Evolutionary conservation across 352 stramenopile genomes (phyloP).

Genomic region (Globisporangium paddicum): DNA sequence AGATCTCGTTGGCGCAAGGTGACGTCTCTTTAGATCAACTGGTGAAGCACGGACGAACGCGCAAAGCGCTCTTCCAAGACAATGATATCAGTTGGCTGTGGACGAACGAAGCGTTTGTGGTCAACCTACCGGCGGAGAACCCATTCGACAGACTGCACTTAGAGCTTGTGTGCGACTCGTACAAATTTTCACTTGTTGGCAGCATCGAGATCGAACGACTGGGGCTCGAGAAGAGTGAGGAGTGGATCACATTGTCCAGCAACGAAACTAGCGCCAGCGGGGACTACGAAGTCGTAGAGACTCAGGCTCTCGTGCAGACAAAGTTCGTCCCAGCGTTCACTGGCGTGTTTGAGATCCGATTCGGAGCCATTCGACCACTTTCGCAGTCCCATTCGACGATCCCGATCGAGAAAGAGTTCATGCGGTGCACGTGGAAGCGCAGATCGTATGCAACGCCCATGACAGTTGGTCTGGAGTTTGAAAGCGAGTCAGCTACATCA

Average conservation of each 20-base stretch:
- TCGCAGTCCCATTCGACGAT: not conserved
- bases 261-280: not conserved
- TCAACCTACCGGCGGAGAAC: not conserved
- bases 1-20: not conserved
- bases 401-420: constrained; percentile 1
- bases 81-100: constrained; percentile 16
- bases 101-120: constrained; percentile 19
- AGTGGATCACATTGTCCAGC: constrained; percentile 4
- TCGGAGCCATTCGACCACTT: not conserved
- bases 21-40: not conserved
- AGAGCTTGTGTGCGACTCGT: not conserved
- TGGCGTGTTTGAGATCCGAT: constrained; percentile 4
- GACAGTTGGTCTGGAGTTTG: too few relatives aligned
- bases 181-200: not conserved
- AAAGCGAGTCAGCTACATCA: not conserved
- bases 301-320: not conserved
- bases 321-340: not conserved
- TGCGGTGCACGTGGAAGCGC: constrained; percentile 6
- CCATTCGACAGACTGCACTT: not conserved
- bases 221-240: not conserved
- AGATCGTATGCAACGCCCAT: constrained; percentile 1
- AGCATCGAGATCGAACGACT: not conserved
- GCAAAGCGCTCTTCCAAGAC: not conserved
- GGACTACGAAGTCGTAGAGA: not conserved
- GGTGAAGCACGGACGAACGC: constrained; percentile 2